Conservation (phyloP, 1,284 basidiomycete genomes). For the Irpex lacteus region DNA sequence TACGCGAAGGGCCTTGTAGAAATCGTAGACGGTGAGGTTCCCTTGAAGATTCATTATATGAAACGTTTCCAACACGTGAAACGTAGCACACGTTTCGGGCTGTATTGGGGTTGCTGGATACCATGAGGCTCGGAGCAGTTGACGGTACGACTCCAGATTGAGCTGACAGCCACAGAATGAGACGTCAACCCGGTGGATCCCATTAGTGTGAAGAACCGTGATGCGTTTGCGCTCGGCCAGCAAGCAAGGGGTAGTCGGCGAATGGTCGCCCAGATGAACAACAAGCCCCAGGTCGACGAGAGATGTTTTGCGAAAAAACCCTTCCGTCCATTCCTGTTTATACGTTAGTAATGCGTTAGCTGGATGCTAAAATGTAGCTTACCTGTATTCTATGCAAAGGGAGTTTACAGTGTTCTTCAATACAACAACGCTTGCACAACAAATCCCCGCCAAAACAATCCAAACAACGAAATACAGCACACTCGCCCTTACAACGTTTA, state of each 20-base stretch:
- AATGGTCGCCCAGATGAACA: slow-evolving; percentile 26
- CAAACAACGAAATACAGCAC: not conserved
- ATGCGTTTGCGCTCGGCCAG: slow-evolving; percentile 19
- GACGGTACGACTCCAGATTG: slow-evolving; percentile 23
- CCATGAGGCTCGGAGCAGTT: slow-evolving; percentile 22
- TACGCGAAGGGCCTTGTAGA: not conserved
- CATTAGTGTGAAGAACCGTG: slow-evolving; percentile 28
- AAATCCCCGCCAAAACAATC: not conserved
- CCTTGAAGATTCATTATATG: slow-evolving; percentile 8
- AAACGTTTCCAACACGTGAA: slow-evolving; percentile 8
- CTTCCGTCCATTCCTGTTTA: not conserved
- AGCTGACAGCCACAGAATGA: slow-evolving; percentile 31
- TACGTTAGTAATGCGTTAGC: not conserved
- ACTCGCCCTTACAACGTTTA: not conserved
- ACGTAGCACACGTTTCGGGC: slow-evolving; percentile 10
- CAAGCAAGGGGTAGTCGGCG: slow-evolving; percentile 8
- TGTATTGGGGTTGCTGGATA: slow-evolving; percentile 9
- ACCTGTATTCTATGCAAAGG: not conserved
- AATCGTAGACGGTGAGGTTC: slow-evolving; percentile 8
- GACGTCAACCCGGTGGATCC: slow-evolving; percentile 30
- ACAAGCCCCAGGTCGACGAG: slow-evolving; percentile 20
- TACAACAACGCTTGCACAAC: not conserved
- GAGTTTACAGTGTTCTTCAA: not conserved
- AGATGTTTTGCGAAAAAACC: slow-evolving; percentile 7
- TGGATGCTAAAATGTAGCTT: not conserved